phyloP scores from a whole-genome alignment of 2,329 filamentous ascomycete genomes.

The Neoascochyta sp. region DNA sequence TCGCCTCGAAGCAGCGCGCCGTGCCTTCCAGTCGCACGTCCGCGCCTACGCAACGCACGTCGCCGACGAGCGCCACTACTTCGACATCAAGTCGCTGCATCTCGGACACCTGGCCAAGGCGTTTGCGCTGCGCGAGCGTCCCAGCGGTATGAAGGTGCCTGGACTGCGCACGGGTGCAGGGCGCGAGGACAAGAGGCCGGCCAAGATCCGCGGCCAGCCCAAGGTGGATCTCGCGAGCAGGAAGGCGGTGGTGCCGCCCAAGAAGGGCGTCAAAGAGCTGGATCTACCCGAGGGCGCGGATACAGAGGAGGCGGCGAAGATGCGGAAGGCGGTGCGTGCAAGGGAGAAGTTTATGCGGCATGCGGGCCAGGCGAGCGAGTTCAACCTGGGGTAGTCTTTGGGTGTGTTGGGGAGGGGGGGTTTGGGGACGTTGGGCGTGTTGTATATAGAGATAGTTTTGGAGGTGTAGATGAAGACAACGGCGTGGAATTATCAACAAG shows the following conservation, averaged over 20 bases:
- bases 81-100: conserved; percentile 88
- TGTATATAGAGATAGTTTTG: too few relatives aligned
- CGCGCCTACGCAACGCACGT: conserved; percentile 93
- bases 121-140: conserved; percentile 84
- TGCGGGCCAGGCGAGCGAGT: conserved; percentile 59
- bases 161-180: conserved; percentile 48
- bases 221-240: conserved; percentile 37
- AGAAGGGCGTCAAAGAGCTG: conserved; percentile 21
- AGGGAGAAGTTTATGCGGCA: conserved; percentile 47
- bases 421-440: too few relatives aligned
- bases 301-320: conserved; percentile 58
- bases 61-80: conserved; percentile 76
- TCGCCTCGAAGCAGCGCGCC: conserved; percentile 74
- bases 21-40: conserved; percentile 87
- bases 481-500: too few relatives aligned
- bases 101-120: conserved; percentile 91
- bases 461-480: too few relatives aligned
- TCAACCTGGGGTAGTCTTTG: conserved; percentile 64
- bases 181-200: conserved; percentile 24
- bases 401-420: too few relatives aligned
- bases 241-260: conserved; percentile 20
- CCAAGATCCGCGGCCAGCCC: conserved; percentile 42
- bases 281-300: conserved; percentile 43
- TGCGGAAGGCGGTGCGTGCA: conserved; percentile 55
- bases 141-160: conserved; percentile 66